Conservation (phyloP, 805 yeast species). For the Pichia deserticola region DNA sequence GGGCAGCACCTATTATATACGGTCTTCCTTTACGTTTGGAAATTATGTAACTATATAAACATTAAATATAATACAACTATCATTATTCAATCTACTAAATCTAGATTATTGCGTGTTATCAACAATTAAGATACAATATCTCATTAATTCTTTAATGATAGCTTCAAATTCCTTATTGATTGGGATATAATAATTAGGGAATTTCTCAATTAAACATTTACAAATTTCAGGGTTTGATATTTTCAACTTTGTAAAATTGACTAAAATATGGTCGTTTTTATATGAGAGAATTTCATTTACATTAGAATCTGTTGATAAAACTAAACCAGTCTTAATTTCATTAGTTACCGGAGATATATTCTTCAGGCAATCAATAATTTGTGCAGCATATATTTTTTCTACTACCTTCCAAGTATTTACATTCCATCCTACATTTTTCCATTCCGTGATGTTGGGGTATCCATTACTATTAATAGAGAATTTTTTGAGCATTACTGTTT, state of each 20-base stretch:
- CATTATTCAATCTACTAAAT: background rate
- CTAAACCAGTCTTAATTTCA: too few relatives aligned
- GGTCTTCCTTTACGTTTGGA: conserved; percentile 60
- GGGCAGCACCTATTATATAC: conserved; percentile 87
- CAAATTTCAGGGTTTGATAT: background rate
- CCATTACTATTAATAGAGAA: background rate
- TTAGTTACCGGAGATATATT: too few relatives aligned
- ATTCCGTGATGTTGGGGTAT: conserved; percentile 2
- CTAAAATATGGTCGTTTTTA: background rate
- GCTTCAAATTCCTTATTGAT: background rate
- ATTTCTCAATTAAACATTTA: background rate
- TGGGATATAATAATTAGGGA: background rate
- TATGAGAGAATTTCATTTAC: background rate
- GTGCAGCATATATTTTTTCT: background rate
- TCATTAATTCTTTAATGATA: background rate
- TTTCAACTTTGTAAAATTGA: background rate
- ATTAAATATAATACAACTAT: too few relatives aligned
- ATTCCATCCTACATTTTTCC: conserved; percentile 4
- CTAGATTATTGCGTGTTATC: too few relatives aligned
- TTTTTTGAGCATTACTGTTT: background rate
- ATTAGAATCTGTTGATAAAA: too few relatives aligned
- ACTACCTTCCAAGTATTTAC: background rate
- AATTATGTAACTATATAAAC: background rate
- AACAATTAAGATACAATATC: background rate
- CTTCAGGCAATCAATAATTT: background rate